Conservation (phyloP, 2,329 filamentous ascomycete species). For the Magnaporthiopsis poae region DNA sequence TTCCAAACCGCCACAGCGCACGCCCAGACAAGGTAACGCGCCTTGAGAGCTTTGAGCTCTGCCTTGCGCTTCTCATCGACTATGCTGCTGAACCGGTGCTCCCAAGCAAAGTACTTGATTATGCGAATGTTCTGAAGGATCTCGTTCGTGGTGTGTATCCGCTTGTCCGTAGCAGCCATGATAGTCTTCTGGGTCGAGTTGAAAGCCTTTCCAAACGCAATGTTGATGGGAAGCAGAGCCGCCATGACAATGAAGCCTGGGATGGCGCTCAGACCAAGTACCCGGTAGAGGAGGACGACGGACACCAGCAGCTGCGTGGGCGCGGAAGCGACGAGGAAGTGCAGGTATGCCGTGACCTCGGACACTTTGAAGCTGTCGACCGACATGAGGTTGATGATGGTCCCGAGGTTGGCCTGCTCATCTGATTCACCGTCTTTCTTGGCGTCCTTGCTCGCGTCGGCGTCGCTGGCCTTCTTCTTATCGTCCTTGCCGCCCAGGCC, state of each 20-base stretch:
- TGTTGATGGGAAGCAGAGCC: constrained; percentile 79
- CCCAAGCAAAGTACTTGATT: constrained; percentile 99
- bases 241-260: constrained; percentile 87
- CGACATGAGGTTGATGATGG: constrained; percentile 99
- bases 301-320: constrained; percentile 80
- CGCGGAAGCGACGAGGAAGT: constrained; percentile 87
- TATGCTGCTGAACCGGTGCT: constrained; percentile 74
- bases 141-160: constrained; percentile 94
- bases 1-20: constrained; percentile 91
- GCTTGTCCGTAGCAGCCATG: constrained; percentile 83
- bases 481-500: constrained; percentile 50
- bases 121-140: constrained; percentile 95
- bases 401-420: constrained; percentile 80
- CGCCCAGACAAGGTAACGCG: constrained; percentile 84
- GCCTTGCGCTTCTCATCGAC: constrained; percentile 78
- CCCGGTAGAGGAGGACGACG: constrained; percentile 71
- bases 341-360: constrained; percentile 86
- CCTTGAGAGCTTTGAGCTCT: constrained; percentile 70
- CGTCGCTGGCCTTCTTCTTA: constrained; percentile 30
- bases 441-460: constrained; percentile 24
- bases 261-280: constrained; percentile 87
- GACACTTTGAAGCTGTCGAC: constrained; percentile 98
- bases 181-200: constrained; percentile 80
- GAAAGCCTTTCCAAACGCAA: constrained; percentile 78
- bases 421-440: constrained; percentile 35